phyloP scores from a whole-genome alignment of 2,329 filamentous ascomycete species.

The Ophiostoma triangulosporum region DNA sequence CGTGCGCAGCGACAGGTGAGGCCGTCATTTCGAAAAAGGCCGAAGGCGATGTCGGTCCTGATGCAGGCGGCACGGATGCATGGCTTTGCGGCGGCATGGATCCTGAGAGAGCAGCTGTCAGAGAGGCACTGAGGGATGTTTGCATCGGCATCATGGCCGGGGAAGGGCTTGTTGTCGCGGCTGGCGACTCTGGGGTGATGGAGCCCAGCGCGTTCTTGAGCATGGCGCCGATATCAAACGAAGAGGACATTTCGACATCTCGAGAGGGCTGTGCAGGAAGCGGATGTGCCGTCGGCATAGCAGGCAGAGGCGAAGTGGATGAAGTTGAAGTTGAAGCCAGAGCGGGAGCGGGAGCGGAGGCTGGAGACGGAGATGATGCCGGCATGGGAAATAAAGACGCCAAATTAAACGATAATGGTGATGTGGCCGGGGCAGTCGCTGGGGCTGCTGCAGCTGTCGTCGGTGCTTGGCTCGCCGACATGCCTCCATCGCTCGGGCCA shows the following conservation, averaged over 20 bases:
- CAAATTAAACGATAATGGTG: neutral
- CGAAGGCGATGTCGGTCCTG: neutral
- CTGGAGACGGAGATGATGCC: neutral
- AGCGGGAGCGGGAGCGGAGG: neutral
- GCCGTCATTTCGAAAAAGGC: neutral
- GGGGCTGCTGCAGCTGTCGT: neutral
- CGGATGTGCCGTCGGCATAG: neutral
- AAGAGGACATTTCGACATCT: neutral
- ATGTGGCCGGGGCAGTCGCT: neutral
- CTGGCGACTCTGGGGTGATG: constrained; percentile 1
- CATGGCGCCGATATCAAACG: constrained; percentile 19
- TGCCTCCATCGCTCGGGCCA: neutral
- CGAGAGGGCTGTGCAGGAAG: neutral
- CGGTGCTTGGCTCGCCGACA: neutral
- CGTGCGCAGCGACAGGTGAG: neutral
- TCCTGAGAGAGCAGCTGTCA: constrained; percentile 2
- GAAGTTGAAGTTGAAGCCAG: neutral
- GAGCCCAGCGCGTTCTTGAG: constrained; percentile 19
- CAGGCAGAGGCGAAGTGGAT: neutral
- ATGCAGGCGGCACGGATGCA: neutral
- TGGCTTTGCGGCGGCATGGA: neutral
- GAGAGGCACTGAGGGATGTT: neutral
- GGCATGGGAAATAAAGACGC: neutral
- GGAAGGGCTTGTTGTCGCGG: neutral
- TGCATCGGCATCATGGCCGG: neutral